Evolutionary conservation across 2,329 filamentous ascomycete species (phyloP).

Genomic region (Ophiostoma novo-ulmi): DNA sequence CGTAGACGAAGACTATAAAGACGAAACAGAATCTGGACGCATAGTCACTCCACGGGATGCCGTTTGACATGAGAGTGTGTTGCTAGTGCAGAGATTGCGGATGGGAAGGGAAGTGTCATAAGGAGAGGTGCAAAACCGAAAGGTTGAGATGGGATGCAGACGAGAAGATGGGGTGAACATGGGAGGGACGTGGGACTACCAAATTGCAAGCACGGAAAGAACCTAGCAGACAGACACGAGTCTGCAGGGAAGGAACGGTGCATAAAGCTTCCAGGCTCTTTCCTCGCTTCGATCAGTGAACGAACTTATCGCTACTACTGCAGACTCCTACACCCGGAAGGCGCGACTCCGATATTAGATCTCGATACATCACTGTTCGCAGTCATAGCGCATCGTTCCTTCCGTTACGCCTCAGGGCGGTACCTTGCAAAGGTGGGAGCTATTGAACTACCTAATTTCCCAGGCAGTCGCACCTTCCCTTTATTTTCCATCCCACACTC

Average conservation of each 20-base stretch:
- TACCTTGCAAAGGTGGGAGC: not conserved
- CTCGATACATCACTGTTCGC: conserved; percentile 5
- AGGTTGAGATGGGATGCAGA: conserved; percentile 1
- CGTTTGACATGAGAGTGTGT: no score
- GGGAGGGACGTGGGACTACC: not conserved
- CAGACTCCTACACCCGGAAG: not conserved
- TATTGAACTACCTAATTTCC: not conserved
- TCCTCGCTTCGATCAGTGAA: not conserved
- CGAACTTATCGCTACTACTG: not conserved
- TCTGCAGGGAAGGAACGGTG: not conserved
- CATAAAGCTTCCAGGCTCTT: conserved; percentile 9
- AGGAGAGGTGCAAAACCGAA: not conserved
- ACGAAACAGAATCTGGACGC: no score
- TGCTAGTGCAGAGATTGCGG: not conserved
- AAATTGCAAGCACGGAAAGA: not conserved
- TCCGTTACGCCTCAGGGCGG: not conserved
- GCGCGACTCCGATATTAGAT: not conserved
- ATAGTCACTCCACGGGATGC: no score
- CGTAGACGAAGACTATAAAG: no score
- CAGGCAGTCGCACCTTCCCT: no score
- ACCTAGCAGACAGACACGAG: not conserved
- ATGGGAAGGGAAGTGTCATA: not conserved
- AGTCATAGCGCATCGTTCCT: conserved; percentile 8
- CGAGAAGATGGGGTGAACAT: not conserved
- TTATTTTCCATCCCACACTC: not conserved